Base-by-base conservation (phyloP, 2,329 filamentous ascomycete species). In the Stagonosporopsis tanaceti region DNA sequence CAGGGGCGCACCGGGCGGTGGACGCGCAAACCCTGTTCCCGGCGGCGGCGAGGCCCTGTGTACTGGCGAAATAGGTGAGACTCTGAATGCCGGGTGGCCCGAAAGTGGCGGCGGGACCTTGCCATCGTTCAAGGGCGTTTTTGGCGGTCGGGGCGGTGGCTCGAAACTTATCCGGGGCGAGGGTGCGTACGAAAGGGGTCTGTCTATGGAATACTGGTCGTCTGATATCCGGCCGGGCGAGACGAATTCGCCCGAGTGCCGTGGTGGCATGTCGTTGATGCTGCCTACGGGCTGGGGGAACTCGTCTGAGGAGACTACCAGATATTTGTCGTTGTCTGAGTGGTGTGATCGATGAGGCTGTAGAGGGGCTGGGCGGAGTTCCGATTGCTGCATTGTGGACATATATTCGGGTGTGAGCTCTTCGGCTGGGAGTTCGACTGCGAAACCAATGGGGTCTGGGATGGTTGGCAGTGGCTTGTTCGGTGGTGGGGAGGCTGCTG, bases 241-340 rank as follows among this genome's bases (percentile, higher is more conserved):
- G 63, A 91, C 91, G 67, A 91, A 88, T 67, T 93, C 90, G 6
- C 83, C 79, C 0, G 87, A 88, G 11, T 76, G 72, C 3, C 73
- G 69, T 0, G 72, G 69, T 11, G 60, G 63, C 6, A 72, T 50
- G 25, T 71, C 69, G 39, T 54, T 60, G 25, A 69, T 71, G 42
- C 15, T 46, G 1, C 44, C 47, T 76, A 81, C n/a, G 77, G 84
- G 50, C 76, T 85, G 63, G 74, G 84, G 76, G 82, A 89, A 80
- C 83, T 87, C 58, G 76, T 79, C 45, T 1, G 87, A 86, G 1
- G 85, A 84, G 7, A 80, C 79, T 4, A 85, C 81, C 9, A 85
- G 68, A 4, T 89, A 79, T 15, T 83, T 82, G 64, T 89, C 85
- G 62, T 73, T 67, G 27, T 67, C 66, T 30, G 64, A 65, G 52